Conservation (phyloP, 1,284 basidiomycete species). For the Ustilago crameri region DNA sequence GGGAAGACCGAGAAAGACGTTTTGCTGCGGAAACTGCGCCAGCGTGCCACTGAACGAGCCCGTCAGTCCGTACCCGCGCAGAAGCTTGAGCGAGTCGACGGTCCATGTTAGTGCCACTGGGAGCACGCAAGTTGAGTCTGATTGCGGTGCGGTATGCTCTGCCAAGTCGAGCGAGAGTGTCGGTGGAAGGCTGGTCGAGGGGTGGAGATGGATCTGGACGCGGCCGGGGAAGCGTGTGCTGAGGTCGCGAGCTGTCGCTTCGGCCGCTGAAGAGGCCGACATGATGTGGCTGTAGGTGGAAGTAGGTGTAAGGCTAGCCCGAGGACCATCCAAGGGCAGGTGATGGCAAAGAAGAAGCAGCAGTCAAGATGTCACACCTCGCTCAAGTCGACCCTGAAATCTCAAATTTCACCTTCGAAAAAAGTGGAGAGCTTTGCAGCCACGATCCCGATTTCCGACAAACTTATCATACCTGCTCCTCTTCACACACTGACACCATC, state of each 20-base stretch:
- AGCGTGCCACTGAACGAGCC: conserved; percentile 89
- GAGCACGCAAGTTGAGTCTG: too few relatives aligned
- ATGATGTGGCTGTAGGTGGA: too few relatives aligned
- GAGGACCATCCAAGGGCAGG: too few relatives aligned
- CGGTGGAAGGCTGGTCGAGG: conserved; percentile 5
- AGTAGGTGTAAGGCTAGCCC: too few relatives aligned
- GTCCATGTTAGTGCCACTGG: conserved; percentile 41
- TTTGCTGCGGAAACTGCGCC: conserved; percentile 94
- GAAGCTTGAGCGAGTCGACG: conserved; percentile 20
- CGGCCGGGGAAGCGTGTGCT: conserved; percentile 1
- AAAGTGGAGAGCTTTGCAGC: conserved; percentile 14
- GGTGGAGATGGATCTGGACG: conserved; percentile 41
- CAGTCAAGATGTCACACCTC: neutral
- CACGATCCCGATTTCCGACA: conserved; percentile 1
- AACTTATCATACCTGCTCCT: neutral
- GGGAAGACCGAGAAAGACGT: conserved; percentile 92
- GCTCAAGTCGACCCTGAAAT: neutral
- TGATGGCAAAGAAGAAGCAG: too few relatives aligned
- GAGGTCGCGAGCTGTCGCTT: neutral
- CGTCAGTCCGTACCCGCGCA: conserved; percentile 78
- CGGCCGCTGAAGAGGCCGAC: neutral
- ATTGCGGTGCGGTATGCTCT: too few relatives aligned
- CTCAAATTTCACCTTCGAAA: neutral
- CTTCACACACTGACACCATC: conserved; percentile 1
- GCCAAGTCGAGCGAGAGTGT: too few relatives aligned